Conservation (phyloP, 495 filamentous ascomycete genomes). For the Talaromyces ruber region DNA sequence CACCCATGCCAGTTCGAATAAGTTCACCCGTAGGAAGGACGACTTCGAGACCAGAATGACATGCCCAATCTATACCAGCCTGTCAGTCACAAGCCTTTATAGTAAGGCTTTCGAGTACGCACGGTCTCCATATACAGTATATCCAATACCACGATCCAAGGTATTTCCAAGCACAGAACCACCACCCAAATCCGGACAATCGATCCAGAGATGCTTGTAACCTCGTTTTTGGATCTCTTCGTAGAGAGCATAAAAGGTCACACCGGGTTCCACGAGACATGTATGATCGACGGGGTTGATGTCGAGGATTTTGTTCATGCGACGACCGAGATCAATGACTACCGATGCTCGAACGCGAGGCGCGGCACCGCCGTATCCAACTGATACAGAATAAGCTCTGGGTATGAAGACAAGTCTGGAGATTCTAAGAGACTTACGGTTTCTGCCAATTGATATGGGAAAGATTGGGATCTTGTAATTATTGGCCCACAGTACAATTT, state of each 20-base stretch:
- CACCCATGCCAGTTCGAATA: conserved; percentile 52
- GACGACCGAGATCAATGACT: conserved; percentile 42
- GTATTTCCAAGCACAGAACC: conserved; percentile 50
- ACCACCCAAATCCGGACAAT: conserved; percentile 47
- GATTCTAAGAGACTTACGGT: conserved; percentile 9
- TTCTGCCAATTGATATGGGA: conserved; percentile 45
- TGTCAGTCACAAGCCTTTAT: not conserved
- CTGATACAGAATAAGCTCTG: not conserved
- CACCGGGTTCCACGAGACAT: conserved; percentile 35
- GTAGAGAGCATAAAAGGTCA: conserved; percentile 46
- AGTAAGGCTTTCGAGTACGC: not conserved
- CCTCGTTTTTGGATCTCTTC: conserved; percentile 37
- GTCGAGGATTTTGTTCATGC: conserved; percentile 22
- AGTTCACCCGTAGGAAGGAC: conserved; percentile 47
- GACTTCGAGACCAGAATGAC: conserved; percentile 48
- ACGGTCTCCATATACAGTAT: conserved; percentile 25
- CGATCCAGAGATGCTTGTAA: conserved; percentile 43
- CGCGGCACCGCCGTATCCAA: conserved; percentile 42
- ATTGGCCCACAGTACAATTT: conserved; percentile 37
- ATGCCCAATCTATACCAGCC: not conserved
- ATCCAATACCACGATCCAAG: conserved; percentile 31
- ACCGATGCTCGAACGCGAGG: conserved; percentile 45
- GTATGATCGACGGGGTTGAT: conserved; percentile 26
- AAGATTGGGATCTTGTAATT: conserved; percentile 42
- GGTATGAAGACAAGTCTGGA: not conserved